phyloP scores from a whole-genome alignment of 345 rosid genomes.

The Clarkia xantiana region DNA sequence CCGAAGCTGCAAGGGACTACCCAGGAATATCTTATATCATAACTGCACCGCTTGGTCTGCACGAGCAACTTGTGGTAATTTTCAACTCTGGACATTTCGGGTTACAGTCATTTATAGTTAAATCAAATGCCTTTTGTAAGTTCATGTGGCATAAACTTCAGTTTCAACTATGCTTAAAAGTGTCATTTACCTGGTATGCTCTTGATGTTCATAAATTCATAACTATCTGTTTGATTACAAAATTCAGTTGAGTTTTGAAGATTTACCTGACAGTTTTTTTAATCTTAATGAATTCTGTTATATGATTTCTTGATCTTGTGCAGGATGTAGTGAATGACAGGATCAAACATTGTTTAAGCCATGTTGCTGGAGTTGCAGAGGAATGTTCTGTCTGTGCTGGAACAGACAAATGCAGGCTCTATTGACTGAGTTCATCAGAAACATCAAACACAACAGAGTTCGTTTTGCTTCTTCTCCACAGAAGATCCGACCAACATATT shows the following conservation, averaged over 20 bases:
- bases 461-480: no score
- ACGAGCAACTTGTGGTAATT: constrained; percentile 68
- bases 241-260: no score
- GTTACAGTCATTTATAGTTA: not conserved
- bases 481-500: no score
- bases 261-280: no score
- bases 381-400: constrained; percentile 72
- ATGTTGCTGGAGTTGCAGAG: constrained; percentile 56
- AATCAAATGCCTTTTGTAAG: not conserved
- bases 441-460: not conserved
- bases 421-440: constrained; percentile 7
- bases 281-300: no score
- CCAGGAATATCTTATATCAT: constrained; percentile 51
- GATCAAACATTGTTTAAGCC: constrained; percentile 63
- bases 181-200: not conserved
- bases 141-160: not conserved
- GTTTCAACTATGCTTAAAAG: no score
- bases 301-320: not conserved
- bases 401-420: constrained; percentile 74
- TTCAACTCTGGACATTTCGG: constrained; percentile 5
- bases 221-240: no score
- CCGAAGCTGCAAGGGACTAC: constrained; percentile 86
- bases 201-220: not conserved
- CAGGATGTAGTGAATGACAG: constrained; percentile 80
- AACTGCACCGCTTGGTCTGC: constrained; percentile 88